Conservation (phyloP, 345 rosid species). For the rapeseed (Brassica napus) region Da-Ae NC_063446.1:13277001-13277500, state of each 20-base stretch:
- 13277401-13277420: slow-evolving; percentile 60
- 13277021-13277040: too few relatives aligned
- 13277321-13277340: slow-evolving; percentile 10
- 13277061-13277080: too few relatives aligned
- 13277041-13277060: too few relatives aligned
- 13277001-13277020: too few relatives aligned
- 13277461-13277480: slow-evolving; percentile 96
- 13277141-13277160: slow-evolving; percentile 25
- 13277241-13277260: slow-evolving; percentile 90
- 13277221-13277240: slow-evolving; percentile 19
- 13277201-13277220: not conserved
- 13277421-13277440: slow-evolving; percentile 96
- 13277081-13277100: slow-evolving; percentile 43
- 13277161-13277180: too few relatives aligned
- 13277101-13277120: slow-evolving; percentile 59
- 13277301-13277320: slow-evolving; percentile 87
- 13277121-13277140: slow-evolving; percentile 76
- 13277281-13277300: slow-evolving; percentile 73
- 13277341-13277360: not conserved
- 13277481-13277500: slow-evolving; percentile 78
- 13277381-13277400: slow-evolving; percentile 8
- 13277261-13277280: slow-evolving; percentile 83
- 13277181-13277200: not conserved
- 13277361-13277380: not conserved
- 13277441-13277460: slow-evolving; percentile 99